These are phyloP conservation scores for Alternaria arbusti DNA, from an alignment of 2,329 filamentous ascomycete genomes.

Conservation along the genomic window DNA sequence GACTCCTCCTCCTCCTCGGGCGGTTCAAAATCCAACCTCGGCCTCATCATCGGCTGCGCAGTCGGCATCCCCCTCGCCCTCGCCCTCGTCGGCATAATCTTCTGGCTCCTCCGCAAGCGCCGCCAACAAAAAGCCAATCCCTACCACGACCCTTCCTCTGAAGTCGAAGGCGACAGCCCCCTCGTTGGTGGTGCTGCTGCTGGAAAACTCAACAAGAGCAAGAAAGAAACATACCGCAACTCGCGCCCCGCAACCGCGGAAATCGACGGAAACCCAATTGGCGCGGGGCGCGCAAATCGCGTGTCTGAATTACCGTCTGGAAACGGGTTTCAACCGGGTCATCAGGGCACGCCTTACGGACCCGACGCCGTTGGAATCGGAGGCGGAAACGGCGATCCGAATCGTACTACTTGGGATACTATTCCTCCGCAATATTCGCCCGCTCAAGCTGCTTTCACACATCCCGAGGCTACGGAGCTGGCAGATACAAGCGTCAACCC, in stretches of 20 bases:
- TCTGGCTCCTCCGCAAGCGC: conserved; percentile 44
- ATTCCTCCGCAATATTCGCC: conserved; percentile 42
- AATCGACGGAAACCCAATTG: conserved; percentile 37
- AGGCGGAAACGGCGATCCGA: conserved; percentile 29
- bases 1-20: conserved; percentile 5
- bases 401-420: conserved; percentile 33
- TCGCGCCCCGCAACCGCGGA: conserved; percentile 30
- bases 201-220: conserved; percentile 31
- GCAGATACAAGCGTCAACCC: conserved; percentile 26
- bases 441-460: too few species aligned
- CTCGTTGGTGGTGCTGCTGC: conserved; percentile 34
- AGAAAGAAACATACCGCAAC: conserved; percentile 24
- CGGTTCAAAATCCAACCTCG: conserved; percentile 28
- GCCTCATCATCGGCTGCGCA: conserved; percentile 44
- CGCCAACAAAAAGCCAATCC: conserved; percentile 25
- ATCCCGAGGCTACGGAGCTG: conserved; percentile 19
- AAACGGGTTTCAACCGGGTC: conserved; percentile 31
- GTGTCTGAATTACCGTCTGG: conserved; percentile 41
- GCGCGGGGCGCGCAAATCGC: conserved; percentile 37
- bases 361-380: conserved; percentile 42
- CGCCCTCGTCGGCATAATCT: conserved; percentile 36
- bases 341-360: conserved; percentile 27
- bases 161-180: conserved; percentile 21
- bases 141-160: conserved; percentile 23
- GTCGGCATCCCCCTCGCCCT: conserved; percentile 46